These are phyloP conservation scores for Sporothrix curviconia DNA, from an alignment of 2,329 filamentous ascomycete genomes.

Conservation along the genomic window DNA sequence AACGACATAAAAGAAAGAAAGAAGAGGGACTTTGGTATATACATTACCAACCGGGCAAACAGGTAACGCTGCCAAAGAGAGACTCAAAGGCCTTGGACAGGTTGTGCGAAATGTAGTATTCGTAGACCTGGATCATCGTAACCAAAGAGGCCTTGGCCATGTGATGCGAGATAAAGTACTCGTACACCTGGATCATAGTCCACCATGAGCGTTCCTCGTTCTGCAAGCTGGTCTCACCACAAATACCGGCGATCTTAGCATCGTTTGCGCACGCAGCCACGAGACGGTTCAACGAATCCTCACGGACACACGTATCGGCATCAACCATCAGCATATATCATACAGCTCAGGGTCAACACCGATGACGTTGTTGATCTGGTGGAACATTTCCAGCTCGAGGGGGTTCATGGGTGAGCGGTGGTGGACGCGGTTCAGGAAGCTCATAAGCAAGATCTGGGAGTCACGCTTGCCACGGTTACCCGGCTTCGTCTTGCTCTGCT, in stretches of 20 bases:
- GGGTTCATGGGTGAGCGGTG: slow-evolving; percentile 91
- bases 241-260: slow-evolving; percentile 93
- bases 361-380: slow-evolving; percentile 98
- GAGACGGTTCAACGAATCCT: slow-evolving; percentile 86
- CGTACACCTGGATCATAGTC: slow-evolving; percentile 99
- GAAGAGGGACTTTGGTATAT: slow-evolving; percentile 32
- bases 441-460: slow-evolving; percentile 91
- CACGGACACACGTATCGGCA: slow-evolving; percentile 87
- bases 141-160: slow-evolving; percentile 86
- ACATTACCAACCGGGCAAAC: slow-evolving; percentile 97
- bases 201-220: slow-evolving; percentile 95
- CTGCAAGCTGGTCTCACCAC: slow-evolving; percentile 90
- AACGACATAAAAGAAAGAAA: neutral
- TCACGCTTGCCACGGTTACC: slow-evolving; percentile 98
- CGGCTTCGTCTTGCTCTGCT: slow-evolving; percentile 83
- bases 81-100: slow-evolving; percentile 96
- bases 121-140: slow-evolving; percentile 99
- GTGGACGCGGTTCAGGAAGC: slow-evolving; percentile 96
- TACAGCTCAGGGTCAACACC: slow-evolving; percentile 96
- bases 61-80: slow-evolving; percentile 94
- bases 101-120: slow-evolving; percentile 99
- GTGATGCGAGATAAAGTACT: slow-evolving; percentile 99
- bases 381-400: slow-evolving; percentile 95
- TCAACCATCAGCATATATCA: slow-evolving; percentile 97
- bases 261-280: slow-evolving; percentile 91